Percentiles rank a stretch among this genome's conserved stretches.
These are phyloP conservation scores for Parafenestella ontariensis DNA, from an alignment of 2,329 filamentous ascomycete genomes.

Conservation along the genomic window DNA sequence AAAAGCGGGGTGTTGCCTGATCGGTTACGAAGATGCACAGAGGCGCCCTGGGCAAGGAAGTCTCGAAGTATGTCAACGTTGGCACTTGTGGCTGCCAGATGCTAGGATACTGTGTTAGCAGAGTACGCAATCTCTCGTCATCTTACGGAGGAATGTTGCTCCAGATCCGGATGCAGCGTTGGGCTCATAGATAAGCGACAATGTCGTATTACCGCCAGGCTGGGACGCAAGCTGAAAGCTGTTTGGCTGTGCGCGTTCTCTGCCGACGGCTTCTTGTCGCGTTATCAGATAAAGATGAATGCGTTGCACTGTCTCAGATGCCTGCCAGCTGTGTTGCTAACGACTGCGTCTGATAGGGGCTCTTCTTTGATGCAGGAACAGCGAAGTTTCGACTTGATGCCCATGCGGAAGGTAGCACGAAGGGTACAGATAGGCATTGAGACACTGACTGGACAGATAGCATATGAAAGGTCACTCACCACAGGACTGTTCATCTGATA, in stretches of 20 bases:
- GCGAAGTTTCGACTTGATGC: constrained; percentile 3
- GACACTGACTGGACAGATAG: constrained; percentile 26
- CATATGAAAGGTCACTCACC: constrained; percentile 45
- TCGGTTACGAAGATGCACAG: constrained; percentile 66
- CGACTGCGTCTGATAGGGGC: constrained; percentile 38
- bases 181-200: constrained; percentile 41
- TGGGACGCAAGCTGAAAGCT: constrained; percentile 21
- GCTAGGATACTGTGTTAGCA: constrained; percentile 51
- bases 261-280: constrained; percentile 36
- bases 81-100: constrained; percentile 64
- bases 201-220: constrained; percentile 30
- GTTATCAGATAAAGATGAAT: constrained; percentile 38
- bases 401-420: constrained; percentile 20
- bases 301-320: constrained; percentile 30
- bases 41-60: constrained; percentile 63
- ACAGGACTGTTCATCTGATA: constrained; percentile 79
- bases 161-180: constrained; percentile 25
- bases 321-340: constrained; percentile 16
- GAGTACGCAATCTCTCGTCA: constrained; percentile 39
- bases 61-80: constrained; percentile 63
- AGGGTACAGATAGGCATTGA: constrained; percentile 28
- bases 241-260: constrained; percentile 28
- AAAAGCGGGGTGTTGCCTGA: constrained; percentile 66
- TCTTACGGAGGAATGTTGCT: constrained; percentile 31
- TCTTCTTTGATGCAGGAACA: constrained; percentile 17